phyloP scores from a whole-genome alignment of 2,329 filamentous ascomycete genomes.

The Elsinoe batatas region DNA sequence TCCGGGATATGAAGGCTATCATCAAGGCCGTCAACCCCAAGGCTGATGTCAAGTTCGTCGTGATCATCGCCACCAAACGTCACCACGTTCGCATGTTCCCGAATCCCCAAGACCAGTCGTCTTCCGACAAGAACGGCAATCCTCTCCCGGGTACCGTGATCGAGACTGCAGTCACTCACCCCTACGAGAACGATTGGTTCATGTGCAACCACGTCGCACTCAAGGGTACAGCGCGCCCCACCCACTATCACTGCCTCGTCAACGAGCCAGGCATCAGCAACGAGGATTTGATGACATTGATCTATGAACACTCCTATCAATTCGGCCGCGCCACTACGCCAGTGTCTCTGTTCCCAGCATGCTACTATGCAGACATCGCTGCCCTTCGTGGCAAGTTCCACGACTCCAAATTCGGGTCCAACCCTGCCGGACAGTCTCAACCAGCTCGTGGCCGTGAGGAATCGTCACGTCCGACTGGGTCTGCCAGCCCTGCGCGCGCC shows the following conservation, averaged over 20 bases:
- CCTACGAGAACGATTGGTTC: slow-evolving; percentile 84
- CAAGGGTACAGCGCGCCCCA: slow-evolving; percentile 85
- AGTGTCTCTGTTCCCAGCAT: slow-evolving; percentile 75
- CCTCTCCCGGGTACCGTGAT: slow-evolving; percentile 78
- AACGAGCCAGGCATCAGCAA: slow-evolving; percentile 65
- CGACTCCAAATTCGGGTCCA: slow-evolving; percentile 40
- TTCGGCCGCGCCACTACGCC: slow-evolving; percentile 88
- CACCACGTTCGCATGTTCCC: slow-evolving; percentile 94
- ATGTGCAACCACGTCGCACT: slow-evolving; percentile 65
- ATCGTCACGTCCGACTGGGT: slow-evolving; percentile 15
- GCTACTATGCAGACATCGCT: slow-evolving; percentile 93
- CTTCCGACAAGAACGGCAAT: slow-evolving; percentile 67
- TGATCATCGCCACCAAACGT: slow-evolving; percentile 83
- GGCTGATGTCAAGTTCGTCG: slow-evolving; percentile 58
- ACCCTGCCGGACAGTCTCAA: slow-evolving; percentile 16
- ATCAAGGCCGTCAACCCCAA: slow-evolving; percentile 26
- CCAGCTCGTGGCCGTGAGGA: slow-evolving; percentile 15
- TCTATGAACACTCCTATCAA: slow-evolving; percentile 92
- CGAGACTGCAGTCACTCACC: slow-evolving; percentile 81
- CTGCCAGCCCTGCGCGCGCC: neutral
- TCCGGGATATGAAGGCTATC: slow-evolving; percentile 56
- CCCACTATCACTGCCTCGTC: slow-evolving; percentile 71
- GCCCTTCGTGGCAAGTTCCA: slow-evolving; percentile 71
- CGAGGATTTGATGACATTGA: slow-evolving; percentile 70
- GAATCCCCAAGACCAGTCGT: slow-evolving; percentile 36